Evolutionary conservation across 2,329 filamentous ascomycete species (phyloP), one percentile per base, ranked within the genome.

Genomic region (Fusarium vanettenii): DNA sequence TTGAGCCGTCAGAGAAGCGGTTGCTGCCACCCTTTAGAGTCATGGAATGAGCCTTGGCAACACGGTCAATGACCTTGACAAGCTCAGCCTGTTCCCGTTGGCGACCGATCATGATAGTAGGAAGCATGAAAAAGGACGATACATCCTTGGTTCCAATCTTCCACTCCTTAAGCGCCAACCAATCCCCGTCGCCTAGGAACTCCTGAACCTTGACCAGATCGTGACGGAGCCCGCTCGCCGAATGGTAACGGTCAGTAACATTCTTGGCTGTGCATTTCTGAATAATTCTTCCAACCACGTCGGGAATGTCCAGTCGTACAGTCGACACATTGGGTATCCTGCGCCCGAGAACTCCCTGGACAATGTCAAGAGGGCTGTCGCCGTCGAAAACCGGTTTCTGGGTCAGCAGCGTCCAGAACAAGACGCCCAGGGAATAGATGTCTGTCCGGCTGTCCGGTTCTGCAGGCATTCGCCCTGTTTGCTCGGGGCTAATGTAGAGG

Each of bases 371-470:
- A 1, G 95, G 94, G 1, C 91, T 92, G 14, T 91, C 89, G 11
- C 94, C 96, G 39, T 93, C 92, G 75, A 97, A 98, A 0, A 95
- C 93, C 4, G 93, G 90, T 77, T 92, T 90, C 31, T 95, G 94
- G 2, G 94, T 94, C 55, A 97, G 86, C 79, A 97, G 89, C 10
- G 90, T 94, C 93, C 95, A 98, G 81, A 98, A 96, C 2, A 98
- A 83, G 43, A 98, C 92, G 5, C 96, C 96, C 1, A 98, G 86
- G 1, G 94, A 95, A 84, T 98, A 98, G 35, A 98, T 97, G 82
- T 98, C 96, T 18, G 96, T 98, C 45, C 96, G 90, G 50, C 90
- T 94, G 83, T 98, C 96, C 2, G 96, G 96, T 81, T 98, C 95
- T 5, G 94, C 95, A 4, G 95, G 94, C 89, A 98, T 93, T 22